Conservation (phyloP, 2,329 filamentous ascomycete genomes). For the Ophiostoma perfectum region DNA sequence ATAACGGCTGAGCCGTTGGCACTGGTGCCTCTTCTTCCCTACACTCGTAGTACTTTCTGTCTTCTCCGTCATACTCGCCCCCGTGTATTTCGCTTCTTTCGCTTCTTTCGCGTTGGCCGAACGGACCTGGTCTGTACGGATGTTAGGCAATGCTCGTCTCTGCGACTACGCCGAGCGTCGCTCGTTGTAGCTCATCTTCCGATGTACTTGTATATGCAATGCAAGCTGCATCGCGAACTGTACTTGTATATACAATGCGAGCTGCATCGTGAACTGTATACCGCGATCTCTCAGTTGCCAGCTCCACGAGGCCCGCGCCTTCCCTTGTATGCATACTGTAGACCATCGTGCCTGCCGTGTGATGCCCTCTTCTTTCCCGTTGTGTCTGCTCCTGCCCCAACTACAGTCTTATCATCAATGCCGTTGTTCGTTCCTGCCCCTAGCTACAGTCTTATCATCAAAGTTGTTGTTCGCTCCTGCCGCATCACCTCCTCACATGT, state of each 20-base stretch:
- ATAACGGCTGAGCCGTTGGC: background rate
- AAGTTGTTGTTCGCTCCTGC: background rate
- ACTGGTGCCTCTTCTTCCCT: background rate
- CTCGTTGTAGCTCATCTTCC: background rate
- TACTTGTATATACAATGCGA: too few species aligned
- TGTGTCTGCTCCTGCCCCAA: background rate
- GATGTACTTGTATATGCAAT: background rate
- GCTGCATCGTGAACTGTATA: background rate
- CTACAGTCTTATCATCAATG: background rate
- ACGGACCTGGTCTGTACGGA: background rate
- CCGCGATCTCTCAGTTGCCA: background rate
- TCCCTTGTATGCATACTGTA: background rate
- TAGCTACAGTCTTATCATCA: background rate
- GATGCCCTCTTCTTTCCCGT: background rate
- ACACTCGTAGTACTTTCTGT: background rate
- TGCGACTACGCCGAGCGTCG: too few species aligned
- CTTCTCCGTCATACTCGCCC: background rate
- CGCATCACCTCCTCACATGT: background rate
- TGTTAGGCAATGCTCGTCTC: background rate
- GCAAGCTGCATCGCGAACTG: too few species aligned
- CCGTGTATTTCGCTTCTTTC: background rate
- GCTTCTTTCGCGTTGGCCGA: background rate
- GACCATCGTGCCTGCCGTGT: background rate
- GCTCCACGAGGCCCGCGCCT: slow-evolving; percentile 1
- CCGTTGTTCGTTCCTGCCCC: background rate